Conservation (phyloP, 2,329 filamentous ascomycete genomes). For the Scedosporium minutisporum region DNA sequence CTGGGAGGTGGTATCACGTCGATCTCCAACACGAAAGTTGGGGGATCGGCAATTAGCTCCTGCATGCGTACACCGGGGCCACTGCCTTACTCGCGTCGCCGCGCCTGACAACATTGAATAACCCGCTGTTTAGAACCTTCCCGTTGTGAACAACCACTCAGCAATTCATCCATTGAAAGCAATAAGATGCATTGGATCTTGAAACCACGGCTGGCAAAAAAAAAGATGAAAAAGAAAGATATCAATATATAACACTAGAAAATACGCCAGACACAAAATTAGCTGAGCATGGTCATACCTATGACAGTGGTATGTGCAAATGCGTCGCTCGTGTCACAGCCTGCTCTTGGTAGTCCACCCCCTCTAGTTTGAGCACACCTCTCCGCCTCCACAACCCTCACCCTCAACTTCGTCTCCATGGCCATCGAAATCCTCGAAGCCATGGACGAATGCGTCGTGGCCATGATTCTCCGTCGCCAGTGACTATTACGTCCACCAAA, state of each 20-base stretch:
- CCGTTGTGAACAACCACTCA: no score
- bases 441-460: conserved; percentile 18
- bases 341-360: no score
- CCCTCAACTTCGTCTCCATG: conserved; percentile 14
- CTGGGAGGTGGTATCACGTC: neutral
- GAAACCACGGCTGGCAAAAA: neutral
- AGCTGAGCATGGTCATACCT: neutral
- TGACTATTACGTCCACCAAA: neutral
- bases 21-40: neutral
- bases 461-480: conserved; percentile 1
- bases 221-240: neutral
- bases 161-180: no score
- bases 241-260: neutral
- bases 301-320: no score
- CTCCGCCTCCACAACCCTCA: conserved; percentile 11
- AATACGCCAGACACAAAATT: neutral
- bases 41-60: neutral
- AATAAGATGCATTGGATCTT: no score
- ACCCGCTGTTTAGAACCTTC: neutral
- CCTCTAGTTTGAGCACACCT: neutral
- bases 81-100: neutral
- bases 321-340: no score
- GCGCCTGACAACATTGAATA: neutral
- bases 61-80: neutral
- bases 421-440: conserved; percentile 16